Conservation (phyloP, 2,329 filamentous ascomycete genomes). For the Colletotrichum sp. region DNA sequence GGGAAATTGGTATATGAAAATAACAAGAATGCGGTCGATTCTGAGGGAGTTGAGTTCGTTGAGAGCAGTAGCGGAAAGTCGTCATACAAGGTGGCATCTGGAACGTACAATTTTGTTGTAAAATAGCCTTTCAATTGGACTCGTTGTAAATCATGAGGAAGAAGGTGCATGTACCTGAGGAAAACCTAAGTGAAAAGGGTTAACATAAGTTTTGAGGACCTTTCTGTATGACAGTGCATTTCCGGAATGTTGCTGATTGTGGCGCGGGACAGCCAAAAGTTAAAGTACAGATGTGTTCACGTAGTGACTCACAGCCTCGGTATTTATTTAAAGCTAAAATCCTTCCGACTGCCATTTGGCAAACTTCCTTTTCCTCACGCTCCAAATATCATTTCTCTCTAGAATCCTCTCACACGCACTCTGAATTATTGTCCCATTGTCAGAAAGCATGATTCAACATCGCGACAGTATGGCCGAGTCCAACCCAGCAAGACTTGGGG, state of each 20-base stretch:
- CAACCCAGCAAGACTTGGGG: not conserved
- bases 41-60: not conserved
- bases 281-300: accelerated
- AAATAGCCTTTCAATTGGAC: not conserved
- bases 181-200: not conserved
- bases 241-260: not conserved
- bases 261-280: not conserved
- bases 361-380: too few species aligned
- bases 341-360: not conserved
- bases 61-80: not conserved
- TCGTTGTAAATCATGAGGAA: accelerated
- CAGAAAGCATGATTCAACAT: not conserved
- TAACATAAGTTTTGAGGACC: not conserved
- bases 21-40: not conserved
- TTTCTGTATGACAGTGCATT: not conserved
- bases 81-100: not conserved
- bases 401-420: not conserved
- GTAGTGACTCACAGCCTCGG: not conserved
- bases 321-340: not conserved
- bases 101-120: not conserved
- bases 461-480: too few species aligned
- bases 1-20: not conserved
- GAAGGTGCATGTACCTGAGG: not conserved
- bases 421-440: accelerated
- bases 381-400: not conserved